Evolutionary conservation across 2,329 filamentous ascomycete species (phyloP).

Genomic region (Penicillium paneum): DNA sequence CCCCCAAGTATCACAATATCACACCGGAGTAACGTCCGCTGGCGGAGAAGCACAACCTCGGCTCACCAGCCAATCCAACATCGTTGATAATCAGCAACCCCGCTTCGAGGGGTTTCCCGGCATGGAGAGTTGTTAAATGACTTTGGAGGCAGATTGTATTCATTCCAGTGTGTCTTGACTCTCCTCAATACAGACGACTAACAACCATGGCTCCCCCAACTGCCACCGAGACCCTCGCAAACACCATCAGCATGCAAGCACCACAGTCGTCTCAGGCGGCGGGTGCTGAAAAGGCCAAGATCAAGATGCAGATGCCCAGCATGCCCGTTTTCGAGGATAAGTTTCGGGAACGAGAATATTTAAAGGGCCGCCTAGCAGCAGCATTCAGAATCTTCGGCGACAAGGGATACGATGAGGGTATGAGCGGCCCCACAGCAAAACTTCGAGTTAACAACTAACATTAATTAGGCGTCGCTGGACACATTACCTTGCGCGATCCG

Average conservation of each 20-base stretch:
- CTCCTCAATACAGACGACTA: background rate
- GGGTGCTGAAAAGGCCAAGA: conserved; percentile 26
- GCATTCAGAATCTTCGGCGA: conserved; percentile 60
- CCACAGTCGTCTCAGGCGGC: conserved; percentile 24
- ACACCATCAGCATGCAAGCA: conserved; percentile 15
- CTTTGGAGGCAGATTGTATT: background rate
- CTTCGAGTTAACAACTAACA: background rate
- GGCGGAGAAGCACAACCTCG: conserved; percentile 6
- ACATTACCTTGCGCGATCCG: conserved; percentile 62
- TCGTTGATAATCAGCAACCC: conserved; percentile 7
- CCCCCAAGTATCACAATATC: background rate
- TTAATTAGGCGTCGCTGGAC: conserved; percentile 55
- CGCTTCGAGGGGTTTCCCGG: background rate
- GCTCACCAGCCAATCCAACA: conserved; percentile 3
- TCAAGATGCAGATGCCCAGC: conserved; percentile 33
- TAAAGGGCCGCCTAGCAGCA: conserved; percentile 54
- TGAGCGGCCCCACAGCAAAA: background rate
- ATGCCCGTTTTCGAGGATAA: conserved; percentile 43
- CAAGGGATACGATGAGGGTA: conserved; percentile 53
- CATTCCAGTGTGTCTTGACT: background rate
- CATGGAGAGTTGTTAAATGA: background rate
- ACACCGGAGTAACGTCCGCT: background rate
- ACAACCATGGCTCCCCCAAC: conserved; percentile 31
- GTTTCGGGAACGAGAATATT: conserved; percentile 50
- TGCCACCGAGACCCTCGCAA: conserved; percentile 23